Conservation (phyloP, 129 eudicot genomes). For the Pulicaria dysenterica region DNA sequence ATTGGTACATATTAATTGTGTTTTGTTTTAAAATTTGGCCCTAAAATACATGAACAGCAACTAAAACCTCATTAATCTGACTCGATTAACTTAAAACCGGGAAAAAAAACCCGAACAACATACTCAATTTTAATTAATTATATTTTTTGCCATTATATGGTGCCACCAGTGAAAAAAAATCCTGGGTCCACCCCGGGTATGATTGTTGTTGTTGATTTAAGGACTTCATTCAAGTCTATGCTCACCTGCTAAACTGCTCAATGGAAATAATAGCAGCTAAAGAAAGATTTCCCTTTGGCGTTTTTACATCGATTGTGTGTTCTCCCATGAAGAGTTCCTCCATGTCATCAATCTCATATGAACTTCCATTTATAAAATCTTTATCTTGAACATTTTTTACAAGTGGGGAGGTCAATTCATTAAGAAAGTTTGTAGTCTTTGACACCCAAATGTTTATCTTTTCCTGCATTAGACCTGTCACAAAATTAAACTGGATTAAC, state of each 20-base stretch:
- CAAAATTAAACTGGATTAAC: too few relatives aligned
- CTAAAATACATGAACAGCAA: too few relatives aligned
- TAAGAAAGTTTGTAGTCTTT: constrained; percentile 77
- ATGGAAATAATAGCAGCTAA: constrained; percentile 83
- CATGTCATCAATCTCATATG: constrained; percentile 50
- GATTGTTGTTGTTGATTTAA: constrained; percentile 49
- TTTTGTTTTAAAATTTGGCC: too few relatives aligned
- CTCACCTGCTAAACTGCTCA: constrained; percentile 78
- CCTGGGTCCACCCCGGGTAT: constrained; percentile 34
- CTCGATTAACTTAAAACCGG: too few relatives aligned
- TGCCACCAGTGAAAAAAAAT: too few relatives aligned
- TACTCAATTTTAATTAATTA: too few relatives aligned
- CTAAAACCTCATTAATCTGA: too few relatives aligned
- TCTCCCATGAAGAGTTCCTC: constrained; percentile 79
- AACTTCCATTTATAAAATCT: constrained; percentile 40
- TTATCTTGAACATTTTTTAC: constrained; percentile 50
- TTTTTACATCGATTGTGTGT: constrained; percentile 68
- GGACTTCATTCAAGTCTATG: not conserved
- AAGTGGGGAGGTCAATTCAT: constrained; percentile 79
- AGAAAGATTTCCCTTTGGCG: constrained; percentile 74
- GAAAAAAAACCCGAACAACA: too few relatives aligned
- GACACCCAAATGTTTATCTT: constrained; percentile 70
- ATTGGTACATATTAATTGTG: too few relatives aligned
- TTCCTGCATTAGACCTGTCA: constrained; percentile 79
- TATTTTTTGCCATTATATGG: too few relatives aligned